Base-by-base conservation (phyloP, 495 filamentous ascomycete species). In the Usnea hakonensis region DNA sequence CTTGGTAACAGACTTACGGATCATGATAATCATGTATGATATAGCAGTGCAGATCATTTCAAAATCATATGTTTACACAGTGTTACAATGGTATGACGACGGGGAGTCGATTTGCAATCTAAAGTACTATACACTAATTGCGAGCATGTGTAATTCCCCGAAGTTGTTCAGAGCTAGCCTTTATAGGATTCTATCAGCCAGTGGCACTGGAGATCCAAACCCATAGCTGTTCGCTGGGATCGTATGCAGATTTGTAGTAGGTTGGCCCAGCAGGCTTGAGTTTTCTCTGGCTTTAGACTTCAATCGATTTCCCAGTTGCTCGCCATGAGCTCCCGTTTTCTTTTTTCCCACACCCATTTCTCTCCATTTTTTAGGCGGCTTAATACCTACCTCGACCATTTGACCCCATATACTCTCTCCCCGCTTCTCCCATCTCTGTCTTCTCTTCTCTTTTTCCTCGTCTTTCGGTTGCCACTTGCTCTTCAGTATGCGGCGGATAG, bases 401-500 rank as follows among this genome's bases (percentile, higher is more conserved):
- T 85, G 79, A 55, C 74, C 74, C 90, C 90, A 96, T 62, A 96
- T 88, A 33, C 75, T 75, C 67, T 86, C 84, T 26, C 91, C 90
- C 52, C 94, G 81, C 36, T 81, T 86, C 64, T 87, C 83, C 94
- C 94, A 98, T 59, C 89, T 77, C 63, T 76, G 67, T 66, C 84
- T 79, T 55, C 90, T 81, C 8, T 84, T 76, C 40, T 82, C 78
- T 30, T 72, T 62, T 67, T 91, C 86, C 13, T 85, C 81, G 11
- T 81, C 75, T 14, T 73, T 80, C 2, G 91, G 88, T 62, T 70
- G 76, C 94, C 94, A 97, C 63, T 88, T 93, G 70, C 83, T 87
- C 71, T 83, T 90, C 67, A 98, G 73, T 36, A 98, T 94, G 26
- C 94, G 78, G 13, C 91, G 82, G 58, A 97, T 90, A 8, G 85